A percentile compares a stretch with the other conserved stretches of the same genome.
Evolutionary conservation across 208 protist species (phyloP).

Genomic region (Trypanosoma vivax): DNA sequence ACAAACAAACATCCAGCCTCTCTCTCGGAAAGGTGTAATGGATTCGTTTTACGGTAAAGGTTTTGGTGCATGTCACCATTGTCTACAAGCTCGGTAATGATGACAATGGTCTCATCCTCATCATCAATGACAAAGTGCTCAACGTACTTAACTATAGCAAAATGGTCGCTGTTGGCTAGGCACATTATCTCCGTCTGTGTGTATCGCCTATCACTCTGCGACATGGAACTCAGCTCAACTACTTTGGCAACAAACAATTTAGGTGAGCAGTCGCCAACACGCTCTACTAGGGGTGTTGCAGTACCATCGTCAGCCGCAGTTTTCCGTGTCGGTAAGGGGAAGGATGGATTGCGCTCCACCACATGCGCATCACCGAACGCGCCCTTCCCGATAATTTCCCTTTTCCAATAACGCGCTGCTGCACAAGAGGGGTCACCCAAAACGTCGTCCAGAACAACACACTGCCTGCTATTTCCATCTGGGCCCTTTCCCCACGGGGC

Average conservation of each 20-base stretch:
- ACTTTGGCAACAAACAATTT: constrained; percentile 76
- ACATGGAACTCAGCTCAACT: constrained; percentile 72
- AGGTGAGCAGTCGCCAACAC: constrained; percentile 1
- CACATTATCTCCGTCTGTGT: constrained; percentile 85
- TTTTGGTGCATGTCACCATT: constrained; percentile 78
- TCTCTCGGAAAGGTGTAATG: constrained; percentile 48
- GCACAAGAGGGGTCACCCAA: constrained; percentile 17
- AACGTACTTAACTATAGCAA: constrained; percentile 78
- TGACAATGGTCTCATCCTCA: constrained; percentile 69
- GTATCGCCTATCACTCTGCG: constrained; percentile 52
- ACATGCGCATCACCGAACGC: constrained; percentile 87
- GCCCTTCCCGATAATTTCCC: constrained; percentile 78
- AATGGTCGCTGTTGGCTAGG: constrained; percentile 73
- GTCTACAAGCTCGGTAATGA: constrained; percentile 88
- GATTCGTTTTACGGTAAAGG: constrained; percentile 23
- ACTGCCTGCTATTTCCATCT: background rate
- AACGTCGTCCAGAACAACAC: constrained; percentile 15
- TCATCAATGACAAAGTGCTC: constrained; percentile 76
- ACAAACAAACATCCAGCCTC: constrained; percentile 78
- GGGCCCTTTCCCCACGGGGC: background rate
- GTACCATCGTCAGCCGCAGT: constrained; percentile 21
- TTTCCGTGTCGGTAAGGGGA: constrained; percentile 26
- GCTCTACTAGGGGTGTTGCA: constrained; percentile 9
- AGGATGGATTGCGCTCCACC: constrained; percentile 50
- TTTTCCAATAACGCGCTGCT: constrained; percentile 53